Evolutionary conservation across 1,284 basidiomycete species (phyloP), one percentile per base, ranked within the genome.

Genomic region (Ustilago curta): DNA sequence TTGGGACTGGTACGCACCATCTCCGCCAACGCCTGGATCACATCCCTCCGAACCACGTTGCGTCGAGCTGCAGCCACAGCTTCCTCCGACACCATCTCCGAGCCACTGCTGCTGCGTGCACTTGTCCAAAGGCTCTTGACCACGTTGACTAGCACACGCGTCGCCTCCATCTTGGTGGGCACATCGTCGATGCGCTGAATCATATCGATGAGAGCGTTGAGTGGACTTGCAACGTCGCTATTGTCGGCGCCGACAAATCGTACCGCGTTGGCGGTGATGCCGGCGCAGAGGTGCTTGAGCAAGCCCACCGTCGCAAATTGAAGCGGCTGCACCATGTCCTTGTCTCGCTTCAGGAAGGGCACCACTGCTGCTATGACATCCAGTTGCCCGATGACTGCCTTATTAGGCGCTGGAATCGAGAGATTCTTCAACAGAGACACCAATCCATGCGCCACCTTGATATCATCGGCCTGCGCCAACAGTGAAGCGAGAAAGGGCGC

Each of bases 221-320:
- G 85, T 2, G 91, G 47, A 25, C 2, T 19, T 2, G 8, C 11
- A 21, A 19, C 16, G 37, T 31, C 27, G 37, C 25, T 18, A 1
- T n/a, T 14, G 21, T 45, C 55, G n/a, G 43, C 87, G 29, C 91
- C 85, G 76, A 81, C 14, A 88, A 87, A 85, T 90, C 92, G 63
- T 89, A 88, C 52, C 90, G 92, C 70, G 35, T 79, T 80, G n/a
- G 67, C 57, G 7, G 47, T 49, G 31, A 64, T 59, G 2, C 88
- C 89, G 66, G 89, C 90, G 83, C 92, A 94, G 60, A 98, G 88
- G 81, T 97, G 92, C 86, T 97, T 97, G 31, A 92, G 89, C 18
- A 95, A 88, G 0, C 93, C 93, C 45, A 97, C 92, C 0, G 93
- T 93, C 50, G 91, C 91, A 27, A 94, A 88, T 85, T 98, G 96